phyloP scores from a whole-genome alignment of 345 rosid species.

The Lumnitzera littorea region DNA sequence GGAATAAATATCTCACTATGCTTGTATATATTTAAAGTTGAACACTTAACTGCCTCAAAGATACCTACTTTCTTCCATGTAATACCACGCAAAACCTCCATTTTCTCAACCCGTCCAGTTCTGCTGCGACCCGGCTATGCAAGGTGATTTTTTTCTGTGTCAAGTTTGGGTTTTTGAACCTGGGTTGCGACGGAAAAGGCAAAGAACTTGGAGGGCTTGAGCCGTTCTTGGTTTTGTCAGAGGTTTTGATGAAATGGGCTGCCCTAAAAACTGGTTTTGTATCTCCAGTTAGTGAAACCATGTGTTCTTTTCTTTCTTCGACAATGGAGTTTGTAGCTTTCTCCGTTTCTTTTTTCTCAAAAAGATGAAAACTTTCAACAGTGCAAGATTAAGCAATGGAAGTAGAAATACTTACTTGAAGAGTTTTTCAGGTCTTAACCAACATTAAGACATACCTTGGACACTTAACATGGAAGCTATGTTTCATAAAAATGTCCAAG shows the following conservation, averaged over 20 bases:
- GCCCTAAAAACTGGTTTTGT: slow-evolving; percentile 13
- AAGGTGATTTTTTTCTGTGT: slow-evolving; percentile 7
- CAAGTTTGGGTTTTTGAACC: slow-evolving; percentile 8
- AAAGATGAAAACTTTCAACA: too few relatives aligned
- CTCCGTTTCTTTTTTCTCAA: too few relatives aligned
- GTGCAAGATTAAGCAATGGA: too few relatives aligned
- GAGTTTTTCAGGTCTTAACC: too few relatives aligned
- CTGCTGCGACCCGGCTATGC: slow-evolving; percentile 15
- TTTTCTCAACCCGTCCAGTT: slow-evolving; percentile 33
- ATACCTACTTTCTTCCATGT: slow-evolving; percentile 40
- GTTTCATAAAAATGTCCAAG: too few relatives aligned
- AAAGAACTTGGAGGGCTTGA: slow-evolving; percentile 6
- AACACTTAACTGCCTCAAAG: slow-evolving; percentile 29
- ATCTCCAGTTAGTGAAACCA: slow-evolving; percentile 17
- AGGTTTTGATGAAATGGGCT: slow-evolving; percentile 29
- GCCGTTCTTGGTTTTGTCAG: not conserved
- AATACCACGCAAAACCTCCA: slow-evolving; percentile 19
- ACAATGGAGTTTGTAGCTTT: slow-evolving; percentile 7
- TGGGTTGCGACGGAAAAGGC: slow-evolving; percentile 9
- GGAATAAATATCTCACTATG: slow-evolving; percentile 19
- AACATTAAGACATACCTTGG: too few relatives aligned
- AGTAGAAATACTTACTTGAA: too few relatives aligned
- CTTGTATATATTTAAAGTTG: slow-evolving; percentile 14
- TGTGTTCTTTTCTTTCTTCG: slow-evolving; percentile 26
- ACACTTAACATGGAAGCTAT: too few relatives aligned